These are phyloP conservation scores for Phytopythium ostracodes DNA, from an alignment of 352 stramenopile species.

Conservation along the genomic window DNA sequence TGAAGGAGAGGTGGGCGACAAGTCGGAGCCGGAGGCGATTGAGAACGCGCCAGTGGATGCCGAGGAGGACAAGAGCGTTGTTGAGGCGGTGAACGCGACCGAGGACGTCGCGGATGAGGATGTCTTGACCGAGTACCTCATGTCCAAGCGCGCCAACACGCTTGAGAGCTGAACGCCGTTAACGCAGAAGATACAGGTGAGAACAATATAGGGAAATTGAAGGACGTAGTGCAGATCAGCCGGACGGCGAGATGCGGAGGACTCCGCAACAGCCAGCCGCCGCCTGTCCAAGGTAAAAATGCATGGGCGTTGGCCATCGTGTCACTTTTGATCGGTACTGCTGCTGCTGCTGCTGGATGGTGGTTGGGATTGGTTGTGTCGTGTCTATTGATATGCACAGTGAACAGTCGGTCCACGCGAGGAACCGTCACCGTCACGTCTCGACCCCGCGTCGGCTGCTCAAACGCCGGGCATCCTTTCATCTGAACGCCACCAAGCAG, in stretches of 20 bases:
- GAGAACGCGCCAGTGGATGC: conserved; percentile 13
- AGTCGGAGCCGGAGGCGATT: conserved; percentile 12
- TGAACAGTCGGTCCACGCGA: neutral
- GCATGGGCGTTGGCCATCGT: neutral
- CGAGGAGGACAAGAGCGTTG: conserved; percentile 6
- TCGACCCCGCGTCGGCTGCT: neutral
- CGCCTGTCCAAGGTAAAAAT: neutral
- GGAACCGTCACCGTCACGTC: neutral
- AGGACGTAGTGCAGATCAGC: neutral
- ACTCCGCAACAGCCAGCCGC: neutral
- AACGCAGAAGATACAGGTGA: neutral
- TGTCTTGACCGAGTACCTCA: conserved; percentile 47
- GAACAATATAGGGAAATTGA: conserved; percentile 1
- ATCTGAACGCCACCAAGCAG: neutral
- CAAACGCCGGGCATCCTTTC: neutral
- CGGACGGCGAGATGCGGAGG: neutral
- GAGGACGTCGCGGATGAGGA: conserved; percentile 10
- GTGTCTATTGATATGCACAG: conserved; percentile 1
- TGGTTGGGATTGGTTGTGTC: neutral
- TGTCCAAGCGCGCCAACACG: conserved; percentile 45
- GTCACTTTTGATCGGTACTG: neutral
- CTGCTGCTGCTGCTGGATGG: neutral
- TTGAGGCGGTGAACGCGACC: conserved; percentile 9
- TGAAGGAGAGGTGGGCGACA: conserved; percentile 31
- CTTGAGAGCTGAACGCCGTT: conserved; percentile 16